A percentile compares a stretch with the other conserved stretches of the same genome.
Evolutionary conservation across 441 rosid genomes (phyloP).

Genomic region (Theobroma grandiflorum): DNA sequence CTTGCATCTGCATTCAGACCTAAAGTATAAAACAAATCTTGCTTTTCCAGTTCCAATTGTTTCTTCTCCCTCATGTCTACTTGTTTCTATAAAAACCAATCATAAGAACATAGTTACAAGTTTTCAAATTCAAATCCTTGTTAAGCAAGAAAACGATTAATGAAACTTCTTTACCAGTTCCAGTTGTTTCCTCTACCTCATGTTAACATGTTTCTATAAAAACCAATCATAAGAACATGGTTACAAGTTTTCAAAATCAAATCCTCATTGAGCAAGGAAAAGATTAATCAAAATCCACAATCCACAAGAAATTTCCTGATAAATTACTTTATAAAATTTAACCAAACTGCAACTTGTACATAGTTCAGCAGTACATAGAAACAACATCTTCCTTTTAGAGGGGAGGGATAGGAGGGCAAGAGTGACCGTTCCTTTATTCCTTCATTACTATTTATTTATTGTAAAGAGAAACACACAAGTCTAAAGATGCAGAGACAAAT

Average conservation of each 20-base stretch:
- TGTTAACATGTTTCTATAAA: too few species aligned
- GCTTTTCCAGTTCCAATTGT: background rate
- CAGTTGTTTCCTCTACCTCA: too few species aligned
- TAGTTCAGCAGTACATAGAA: background rate
- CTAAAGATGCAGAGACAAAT: slow-evolving; percentile 48
- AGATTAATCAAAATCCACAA: slow-evolving; percentile 5
- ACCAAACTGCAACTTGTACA: background rate
- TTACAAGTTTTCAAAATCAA: background rate
- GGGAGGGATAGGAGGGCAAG: background rate
- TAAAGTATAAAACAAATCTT: background rate
- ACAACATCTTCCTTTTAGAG: background rate
- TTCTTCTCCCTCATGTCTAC: background rate
- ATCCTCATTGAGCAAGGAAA: background rate
- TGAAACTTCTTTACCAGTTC: background rate
- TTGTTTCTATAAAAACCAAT: background rate
- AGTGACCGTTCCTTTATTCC: background rate
- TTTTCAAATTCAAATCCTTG: background rate
- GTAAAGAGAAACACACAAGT: background rate
- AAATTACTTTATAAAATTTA: background rate
- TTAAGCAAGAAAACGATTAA: background rate
- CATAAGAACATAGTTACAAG: background rate
- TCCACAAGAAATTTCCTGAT: background rate
- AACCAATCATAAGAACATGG: background rate
- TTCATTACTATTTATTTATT: background rate
- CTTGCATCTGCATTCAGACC: background rate